Evolutionary conservation across 257 asterid genomes (phyloP).

Genomic region (Schizonepeta tenuifolia): DNA sequence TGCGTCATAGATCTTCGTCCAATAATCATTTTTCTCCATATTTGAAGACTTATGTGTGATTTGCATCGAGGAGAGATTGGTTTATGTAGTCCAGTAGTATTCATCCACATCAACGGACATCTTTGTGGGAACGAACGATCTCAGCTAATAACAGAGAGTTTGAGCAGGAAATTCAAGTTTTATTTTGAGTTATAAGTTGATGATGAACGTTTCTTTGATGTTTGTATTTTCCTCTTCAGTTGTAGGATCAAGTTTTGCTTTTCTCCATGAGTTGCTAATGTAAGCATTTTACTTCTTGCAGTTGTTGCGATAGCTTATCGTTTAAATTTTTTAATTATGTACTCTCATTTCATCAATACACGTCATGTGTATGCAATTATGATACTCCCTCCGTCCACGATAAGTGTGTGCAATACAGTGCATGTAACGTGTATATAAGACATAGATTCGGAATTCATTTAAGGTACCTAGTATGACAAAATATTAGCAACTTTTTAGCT

Average conservation of each 20-base stretch:
- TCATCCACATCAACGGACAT: background rate
- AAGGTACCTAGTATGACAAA: too few relatives aligned
- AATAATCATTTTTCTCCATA: background rate
- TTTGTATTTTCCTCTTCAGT: background rate
- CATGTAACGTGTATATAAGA: too few relatives aligned
- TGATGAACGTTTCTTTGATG: background rate
- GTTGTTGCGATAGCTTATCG: too few relatives aligned
- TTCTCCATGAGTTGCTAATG: background rate
- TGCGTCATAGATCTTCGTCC: slow-evolving; percentile 9
- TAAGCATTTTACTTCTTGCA: background rate
- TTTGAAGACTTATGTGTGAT: background rate
- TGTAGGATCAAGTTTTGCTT: background rate
- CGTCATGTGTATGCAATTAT: too few relatives aligned
- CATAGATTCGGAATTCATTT: too few relatives aligned
- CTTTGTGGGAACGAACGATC: slow-evolving; percentile 12
- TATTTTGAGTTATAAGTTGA: slow-evolving; percentile 1
- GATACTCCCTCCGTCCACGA: too few relatives aligned
- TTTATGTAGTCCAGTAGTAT: background rate
- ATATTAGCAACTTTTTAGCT: too few relatives aligned
- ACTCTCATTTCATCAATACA: too few relatives aligned
- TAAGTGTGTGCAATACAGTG: too few relatives aligned
- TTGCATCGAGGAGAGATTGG: slow-evolving; percentile 5
- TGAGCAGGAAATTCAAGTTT: background rate
- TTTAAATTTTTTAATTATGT: too few relatives aligned
- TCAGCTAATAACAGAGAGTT: background rate